Percentiles rank a stretch among this genome's conserved stretches.
phyloP scores from a whole-genome alignment of 305 asterid species.

The Euphrasia arctica region DNA sequence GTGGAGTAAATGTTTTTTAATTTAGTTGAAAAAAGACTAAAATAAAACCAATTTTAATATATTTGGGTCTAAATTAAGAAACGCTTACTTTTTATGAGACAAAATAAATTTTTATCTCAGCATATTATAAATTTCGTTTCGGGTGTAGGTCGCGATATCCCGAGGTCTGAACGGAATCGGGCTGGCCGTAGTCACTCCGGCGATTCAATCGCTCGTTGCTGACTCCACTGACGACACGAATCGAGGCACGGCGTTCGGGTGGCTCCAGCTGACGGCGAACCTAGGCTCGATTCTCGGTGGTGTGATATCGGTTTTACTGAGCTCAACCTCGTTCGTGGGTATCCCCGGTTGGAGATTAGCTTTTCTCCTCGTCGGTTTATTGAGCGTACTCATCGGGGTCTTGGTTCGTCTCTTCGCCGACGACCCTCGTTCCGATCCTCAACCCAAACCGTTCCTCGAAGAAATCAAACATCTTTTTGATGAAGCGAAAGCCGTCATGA shows the following conservation, averaged over 20 bases:
- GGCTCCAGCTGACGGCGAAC: constrained; percentile 60
- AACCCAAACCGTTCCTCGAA: constrained; percentile 38
- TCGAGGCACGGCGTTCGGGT: constrained; percentile 79
- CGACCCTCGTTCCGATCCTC: constrained; percentile 53
- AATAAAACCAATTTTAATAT: too few relatives aligned
- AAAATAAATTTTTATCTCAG: neutral
- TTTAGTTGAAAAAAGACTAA: too few relatives aligned
- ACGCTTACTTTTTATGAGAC: too few relatives aligned
- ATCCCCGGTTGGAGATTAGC: constrained; percentile 87
- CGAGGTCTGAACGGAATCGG: constrained; percentile 79
- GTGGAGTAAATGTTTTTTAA: too few relatives aligned
- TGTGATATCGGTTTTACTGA: constrained; percentile 50
- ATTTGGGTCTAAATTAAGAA: too few relatives aligned
- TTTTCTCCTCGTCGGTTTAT: constrained; percentile 62
- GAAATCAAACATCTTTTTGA: constrained; percentile 52
- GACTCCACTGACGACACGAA: constrained; percentile 70
- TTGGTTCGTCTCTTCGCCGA: constrained; percentile 53
- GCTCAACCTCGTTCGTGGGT: constrained; percentile 61
- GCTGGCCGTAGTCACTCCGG: constrained; percentile 70
- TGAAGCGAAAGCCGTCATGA: constrained; percentile 66
- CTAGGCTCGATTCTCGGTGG: constrained; percentile 76
- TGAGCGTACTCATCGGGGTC: constrained; percentile 63
- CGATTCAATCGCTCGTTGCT: constrained; percentile 71
- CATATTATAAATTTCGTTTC: neutral
- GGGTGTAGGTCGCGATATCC: constrained; percentile 55